These are phyloP conservation scores for Datisca glomerata DNA, from an alignment of 306 rosid genomes.

Conservation along the genomic window DNA sequence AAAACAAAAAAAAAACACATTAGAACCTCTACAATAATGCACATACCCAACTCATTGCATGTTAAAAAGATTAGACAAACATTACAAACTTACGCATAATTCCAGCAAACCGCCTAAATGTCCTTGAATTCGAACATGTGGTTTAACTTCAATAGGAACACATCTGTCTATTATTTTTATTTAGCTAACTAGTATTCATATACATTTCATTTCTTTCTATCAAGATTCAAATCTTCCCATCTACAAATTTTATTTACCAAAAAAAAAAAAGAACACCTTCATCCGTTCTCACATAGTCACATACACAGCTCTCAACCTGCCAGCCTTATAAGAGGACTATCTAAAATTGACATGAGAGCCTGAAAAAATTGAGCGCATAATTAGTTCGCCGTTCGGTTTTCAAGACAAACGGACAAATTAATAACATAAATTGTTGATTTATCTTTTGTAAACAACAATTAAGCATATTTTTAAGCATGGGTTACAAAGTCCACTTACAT, in stretches of 20 bases:
- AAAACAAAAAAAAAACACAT: not conserved
- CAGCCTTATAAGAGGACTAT: constrained; percentile 76
- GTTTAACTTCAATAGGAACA: constrained; percentile 69
- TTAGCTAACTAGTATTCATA: no score
- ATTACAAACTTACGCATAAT: constrained; percentile 58
- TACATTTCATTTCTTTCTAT: no score
- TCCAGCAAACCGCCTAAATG: constrained; percentile 74
- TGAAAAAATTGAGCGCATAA: constrained; percentile 10
- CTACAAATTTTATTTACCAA: no score
- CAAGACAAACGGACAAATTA: no score
- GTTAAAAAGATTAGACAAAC: not conserved
- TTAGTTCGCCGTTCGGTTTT: no score
- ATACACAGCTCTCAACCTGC: constrained; percentile 64
- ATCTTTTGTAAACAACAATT: no score
- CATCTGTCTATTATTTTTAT: constrained; percentile 77
- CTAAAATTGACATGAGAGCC: constrained; percentile 72
- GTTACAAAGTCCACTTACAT: constrained; percentile 27
- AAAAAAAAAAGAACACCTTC: no score
- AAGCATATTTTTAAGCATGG: no score
- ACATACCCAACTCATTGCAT: not conserved
- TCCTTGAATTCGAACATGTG: constrained; percentile 67
- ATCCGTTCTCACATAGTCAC: no score
- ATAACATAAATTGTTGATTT: no score
- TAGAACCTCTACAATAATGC: not conserved
- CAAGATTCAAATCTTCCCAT: no score